Percentiles rank a stretch among this genome's conserved stretches.
phyloP scores from a whole-genome alignment of 108 stramenopile species.

The Cyclotella atomus region DNA sequence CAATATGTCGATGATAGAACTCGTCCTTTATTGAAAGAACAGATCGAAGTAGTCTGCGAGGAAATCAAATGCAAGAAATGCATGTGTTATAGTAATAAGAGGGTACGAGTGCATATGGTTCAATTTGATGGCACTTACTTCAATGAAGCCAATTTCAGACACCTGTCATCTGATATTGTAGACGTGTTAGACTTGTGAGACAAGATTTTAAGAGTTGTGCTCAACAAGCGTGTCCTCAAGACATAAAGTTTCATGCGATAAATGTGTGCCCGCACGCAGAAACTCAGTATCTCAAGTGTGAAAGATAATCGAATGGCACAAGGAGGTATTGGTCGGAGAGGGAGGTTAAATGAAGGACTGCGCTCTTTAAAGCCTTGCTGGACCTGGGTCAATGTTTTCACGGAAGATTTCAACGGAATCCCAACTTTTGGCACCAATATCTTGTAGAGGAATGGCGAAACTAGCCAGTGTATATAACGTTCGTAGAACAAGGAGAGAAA shows the following conservation, averaged over 20 bases:
- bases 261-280: slow-evolving; percentile 87
- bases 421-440: slow-evolving; percentile 58
- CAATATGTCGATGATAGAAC: slow-evolving; percentile 88
- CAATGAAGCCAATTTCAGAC: slow-evolving; percentile 79
- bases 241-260: slow-evolving; percentile 86
- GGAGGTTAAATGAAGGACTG: slow-evolving; percentile 36
- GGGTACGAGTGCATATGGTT: no score
- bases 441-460: slow-evolving; percentile 78
- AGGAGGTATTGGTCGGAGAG: slow-evolving; percentile 50
- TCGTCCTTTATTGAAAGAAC: slow-evolving; percentile 87
- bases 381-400: slow-evolving; percentile 34
- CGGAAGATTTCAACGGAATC: slow-evolving; percentile 15
- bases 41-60: slow-evolving; percentile 70
- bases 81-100: no score
- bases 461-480: slow-evolving; percentile 82
- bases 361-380: slow-evolving; percentile 46
- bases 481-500: slow-evolving; percentile 88
- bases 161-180: slow-evolving; percentile 61
- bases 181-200: slow-evolving; percentile 25
- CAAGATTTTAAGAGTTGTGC: slow-evolving; percentile 67
- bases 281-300: slow-evolving; percentile 83
- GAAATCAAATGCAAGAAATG: not conserved
- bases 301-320: slow-evolving; percentile 78
- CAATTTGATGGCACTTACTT: slow-evolving; percentile 51
- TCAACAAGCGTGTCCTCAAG: slow-evolving; percentile 71